A percentile compares a stretch with the other conserved stretches of the same genome.
phyloP scores from a whole-genome alignment of 768 basidiomycete species.

The Tephrocybe rancida region DNA sequence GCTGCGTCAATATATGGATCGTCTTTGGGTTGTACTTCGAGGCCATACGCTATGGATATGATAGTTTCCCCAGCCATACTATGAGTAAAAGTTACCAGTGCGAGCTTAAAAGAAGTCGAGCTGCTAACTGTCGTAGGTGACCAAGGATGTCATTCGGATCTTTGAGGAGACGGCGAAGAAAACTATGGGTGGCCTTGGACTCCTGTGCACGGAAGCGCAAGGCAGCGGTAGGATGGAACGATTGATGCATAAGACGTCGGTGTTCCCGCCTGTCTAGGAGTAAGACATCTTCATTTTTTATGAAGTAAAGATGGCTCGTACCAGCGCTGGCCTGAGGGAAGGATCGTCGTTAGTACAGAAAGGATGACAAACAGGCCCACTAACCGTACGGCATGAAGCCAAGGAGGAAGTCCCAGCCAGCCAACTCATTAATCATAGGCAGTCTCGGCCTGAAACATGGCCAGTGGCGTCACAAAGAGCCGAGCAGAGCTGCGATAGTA shows the following conservation, averaged over 20 bases:
- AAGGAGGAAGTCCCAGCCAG: slow-evolving; percentile 21
- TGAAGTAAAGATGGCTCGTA: too few species aligned
- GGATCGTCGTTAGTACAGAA: too few species aligned
- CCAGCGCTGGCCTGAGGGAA: too few species aligned
- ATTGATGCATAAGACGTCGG: slow-evolving; percentile 32
- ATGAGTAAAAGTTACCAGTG: neutral
- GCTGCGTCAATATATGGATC: slow-evolving; percentile 37
- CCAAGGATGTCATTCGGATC: slow-evolving; percentile 31
- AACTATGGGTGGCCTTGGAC: slow-evolving; percentile 27
- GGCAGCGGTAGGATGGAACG: slow-evolving; percentile 30
- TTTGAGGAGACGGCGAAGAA: slow-evolving; percentile 30
- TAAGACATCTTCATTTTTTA: too few species aligned
- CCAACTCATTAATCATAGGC: slow-evolving; percentile 24
- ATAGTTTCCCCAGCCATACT: slow-evolving; percentile 27
- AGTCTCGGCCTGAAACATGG: slow-evolving; percentile 27
- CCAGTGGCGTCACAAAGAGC: too few species aligned
- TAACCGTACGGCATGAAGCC: slow-evolving; percentile 18
- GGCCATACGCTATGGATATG: slow-evolving; percentile 36
- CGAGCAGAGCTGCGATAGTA: too few species aligned
- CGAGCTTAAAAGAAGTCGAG: too few species aligned
- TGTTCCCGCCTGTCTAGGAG: slow-evolving; percentile 28
- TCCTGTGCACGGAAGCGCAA: slow-evolving; percentile 25
- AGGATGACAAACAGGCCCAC: too few species aligned
- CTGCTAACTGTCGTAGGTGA: slow-evolving; percentile 29
- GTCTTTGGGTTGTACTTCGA: slow-evolving; percentile 27